Percentiles rank a stretch among this genome's conserved stretches.
phyloP scores from a whole-genome alignment of 2,329 filamentous ascomycete species.

The Fusarium domesticum region DNA sequence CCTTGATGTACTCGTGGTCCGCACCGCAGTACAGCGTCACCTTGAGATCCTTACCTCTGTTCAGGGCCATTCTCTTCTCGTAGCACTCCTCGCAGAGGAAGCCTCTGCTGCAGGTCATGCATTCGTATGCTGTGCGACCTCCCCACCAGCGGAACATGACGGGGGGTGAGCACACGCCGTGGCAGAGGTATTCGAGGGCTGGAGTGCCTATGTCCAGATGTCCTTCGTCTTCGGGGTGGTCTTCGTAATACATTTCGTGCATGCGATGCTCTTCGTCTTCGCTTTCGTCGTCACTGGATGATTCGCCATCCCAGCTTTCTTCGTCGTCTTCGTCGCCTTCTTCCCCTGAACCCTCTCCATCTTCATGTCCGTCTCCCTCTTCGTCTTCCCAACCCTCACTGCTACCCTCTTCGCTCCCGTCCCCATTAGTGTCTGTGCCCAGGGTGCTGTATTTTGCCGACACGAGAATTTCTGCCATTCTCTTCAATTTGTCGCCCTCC shows the following conservation, averaged over 20 bases:
- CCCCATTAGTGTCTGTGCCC: background rate
- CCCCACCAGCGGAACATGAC: slow-evolving; percentile 16
- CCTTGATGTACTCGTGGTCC: slow-evolving; percentile 15
- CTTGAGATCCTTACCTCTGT: slow-evolving; percentile 8
- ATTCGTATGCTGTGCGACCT: slow-evolving; percentile 7
- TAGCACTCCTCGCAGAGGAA: slow-evolving; percentile 18
- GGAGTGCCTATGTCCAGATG: slow-evolving; percentile 3
- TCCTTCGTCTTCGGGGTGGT: slow-evolving; percentile 12
- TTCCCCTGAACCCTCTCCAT: background rate
- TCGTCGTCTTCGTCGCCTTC: background rate
- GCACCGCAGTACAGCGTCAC: slow-evolving; percentile 12
- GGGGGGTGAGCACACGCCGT: slow-evolving; percentile 6
- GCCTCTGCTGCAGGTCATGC: slow-evolving; percentile 3
- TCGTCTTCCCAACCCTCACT: background rate
- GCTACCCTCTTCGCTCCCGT: background rate
- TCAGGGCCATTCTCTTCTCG: slow-evolving; percentile 8
- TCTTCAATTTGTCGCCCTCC: slow-evolving; percentile 10
- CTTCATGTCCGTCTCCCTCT: background rate
- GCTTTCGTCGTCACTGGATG: background rate
- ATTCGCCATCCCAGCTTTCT: background rate
- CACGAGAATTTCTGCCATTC: slow-evolving; percentile 19
- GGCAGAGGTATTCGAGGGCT: slow-evolving; percentile 1
- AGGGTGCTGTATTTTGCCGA: slow-evolving; percentile 28
- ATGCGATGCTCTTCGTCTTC: background rate
- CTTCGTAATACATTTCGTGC: background rate